Evolutionary conservation across 1,284 basidiomycete genomes (phyloP).

Genomic region (Lignosus rhinocerotis): DNA sequence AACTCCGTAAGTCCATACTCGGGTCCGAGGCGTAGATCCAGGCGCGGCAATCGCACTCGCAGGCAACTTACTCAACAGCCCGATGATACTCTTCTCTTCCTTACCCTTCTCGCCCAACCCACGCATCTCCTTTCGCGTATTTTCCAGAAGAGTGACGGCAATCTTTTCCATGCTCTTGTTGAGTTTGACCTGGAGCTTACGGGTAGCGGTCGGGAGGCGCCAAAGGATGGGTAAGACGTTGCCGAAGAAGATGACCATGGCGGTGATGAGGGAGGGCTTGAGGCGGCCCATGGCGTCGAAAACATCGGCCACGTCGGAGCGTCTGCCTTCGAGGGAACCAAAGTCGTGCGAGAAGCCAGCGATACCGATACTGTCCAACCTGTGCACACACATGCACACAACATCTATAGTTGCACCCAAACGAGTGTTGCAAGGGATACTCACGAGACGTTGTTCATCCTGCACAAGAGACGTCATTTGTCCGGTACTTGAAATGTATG

Average conservation of each 20-base stretch:
- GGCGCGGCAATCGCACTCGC: not conserved
- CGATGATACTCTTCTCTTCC: constrained; percentile 56
- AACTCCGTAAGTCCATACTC: not conserved
- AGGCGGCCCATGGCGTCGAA: constrained; percentile 44
- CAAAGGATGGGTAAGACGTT: constrained; percentile 44
- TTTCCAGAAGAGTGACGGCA: constrained; percentile 46
- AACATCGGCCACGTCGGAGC: constrained; percentile 43
- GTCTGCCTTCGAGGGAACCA: constrained; percentile 49
- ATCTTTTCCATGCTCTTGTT: constrained; percentile 45
- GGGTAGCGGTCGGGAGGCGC: constrained; percentile 44
- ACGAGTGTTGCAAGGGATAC: constrained; percentile 9
- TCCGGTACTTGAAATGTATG: not conserved
- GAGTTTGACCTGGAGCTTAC: constrained; percentile 37
- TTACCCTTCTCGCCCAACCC: constrained; percentile 30
- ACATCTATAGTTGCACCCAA: not conserved
- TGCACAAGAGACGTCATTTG: constrained; percentile 11
- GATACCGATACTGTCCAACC: constrained; percentile 60
- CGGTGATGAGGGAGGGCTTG: constrained; percentile 27
- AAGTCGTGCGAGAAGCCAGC: constrained; percentile 61
- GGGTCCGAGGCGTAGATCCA: not conserved
- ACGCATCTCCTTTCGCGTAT: constrained; percentile 42
- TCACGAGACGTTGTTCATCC: constrained; percentile 54
- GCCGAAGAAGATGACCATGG: constrained; percentile 42
- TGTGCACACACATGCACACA: constrained; percentile 22
- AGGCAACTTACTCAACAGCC: constrained; percentile 45